Base-by-base conservation (phyloP, 306 rosid species). In the Ceratonia siliqua region DNA sequence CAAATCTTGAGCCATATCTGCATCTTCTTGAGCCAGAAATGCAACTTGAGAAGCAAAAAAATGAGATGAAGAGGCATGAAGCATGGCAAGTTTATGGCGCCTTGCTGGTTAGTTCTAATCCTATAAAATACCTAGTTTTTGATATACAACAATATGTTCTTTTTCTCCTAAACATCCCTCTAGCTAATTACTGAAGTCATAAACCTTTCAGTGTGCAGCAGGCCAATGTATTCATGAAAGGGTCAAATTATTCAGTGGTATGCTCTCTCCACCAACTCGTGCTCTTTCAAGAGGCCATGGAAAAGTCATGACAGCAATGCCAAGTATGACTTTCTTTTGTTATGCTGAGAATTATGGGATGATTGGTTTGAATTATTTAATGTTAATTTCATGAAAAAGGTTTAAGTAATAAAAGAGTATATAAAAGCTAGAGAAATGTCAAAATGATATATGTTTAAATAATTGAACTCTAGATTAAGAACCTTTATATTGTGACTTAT, bases 1-100 rank as follows among this genome's bases (percentile, higher is more conserved):
- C 97, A 73, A 94, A 94, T 83, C 91, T 94, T 18, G 90, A 94
- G 82, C 87, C 91, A 8, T 91, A 94, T 80, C 77, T 91, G 84
- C 96, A 76, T 78, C 96, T 90, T 77, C 88, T 94, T 70, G 91
- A 81, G 65, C 86, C 98, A 43, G 96, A 92, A 69, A 88, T 88
- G 98, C 88, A 78, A 70, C 83, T 41, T 74, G 97, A 91, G 81
- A 88, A 85, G 71, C 97, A 88, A 78, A 89, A 82, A 73, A 88
- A 91, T 69, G 94, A 80, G 83, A 80, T 82, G 62, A 91, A 90
- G 84, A 91, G 94, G 86, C 88, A 77, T 63, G 91, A 91, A 84
- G 97, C 96, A 65, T 90, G 96, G 90, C 90, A 78, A 77, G 96
- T 91, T 62, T 85, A 88, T 62, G 94, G 98, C 38, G 92, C 97